Base-by-base conservation (phyloP, 2,329 filamentous ascomycete genomes). In the Hymenoscyphus repandus region DNA sequence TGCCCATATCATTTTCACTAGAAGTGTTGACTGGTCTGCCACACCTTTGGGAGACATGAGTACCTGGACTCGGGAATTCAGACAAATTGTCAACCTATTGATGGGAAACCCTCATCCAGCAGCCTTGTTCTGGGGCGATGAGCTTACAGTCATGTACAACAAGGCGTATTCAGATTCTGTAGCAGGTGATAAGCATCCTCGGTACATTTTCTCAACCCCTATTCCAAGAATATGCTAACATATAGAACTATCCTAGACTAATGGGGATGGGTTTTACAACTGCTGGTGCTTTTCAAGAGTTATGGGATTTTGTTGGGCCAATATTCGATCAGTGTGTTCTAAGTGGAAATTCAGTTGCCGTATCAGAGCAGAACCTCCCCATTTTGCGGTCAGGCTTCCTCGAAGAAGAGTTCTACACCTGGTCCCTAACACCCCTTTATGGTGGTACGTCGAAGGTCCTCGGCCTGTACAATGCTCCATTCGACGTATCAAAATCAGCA, bases 341-440 rank as follows among this genome's bases (percentile, higher is more conserved):
- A 30, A 85, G 83, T 4, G 88, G 88, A 1, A 82, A 89, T 66
- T 85, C 87, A 0, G 88, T 83, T 0, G 86, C 90, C 81, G 90
- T 90, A 65, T 81, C 90, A 54, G 87, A 92, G 59, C 86, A 92
- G 54, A 82, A 82, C 54, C 71, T 92, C 1, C 88, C 90, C 58
- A 78, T 93, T 36, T 73, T 78, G 34, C 79, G 88, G 6, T 78
- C 79, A 55, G 80, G 82, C 0, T 89, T 80, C 56, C 68, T 88
- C 1, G 87, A 93, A 65, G 88, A 93, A 64, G 84, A 86, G 0
- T 92, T 87, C 64, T 92, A 90, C 65, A 88, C 85, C 9, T 52
- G 42, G 41, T 52, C 50, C 1, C 22, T 52, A 10, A 52, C 90
- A 13, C 88, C 88, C 0, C 74, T 92, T 55, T 80, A 91, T 2